These are phyloP conservation scores for Tremellales sp. DNA, from an alignment of 1,284 basidiomycete genomes.

Conservation along the genomic window DNA sequence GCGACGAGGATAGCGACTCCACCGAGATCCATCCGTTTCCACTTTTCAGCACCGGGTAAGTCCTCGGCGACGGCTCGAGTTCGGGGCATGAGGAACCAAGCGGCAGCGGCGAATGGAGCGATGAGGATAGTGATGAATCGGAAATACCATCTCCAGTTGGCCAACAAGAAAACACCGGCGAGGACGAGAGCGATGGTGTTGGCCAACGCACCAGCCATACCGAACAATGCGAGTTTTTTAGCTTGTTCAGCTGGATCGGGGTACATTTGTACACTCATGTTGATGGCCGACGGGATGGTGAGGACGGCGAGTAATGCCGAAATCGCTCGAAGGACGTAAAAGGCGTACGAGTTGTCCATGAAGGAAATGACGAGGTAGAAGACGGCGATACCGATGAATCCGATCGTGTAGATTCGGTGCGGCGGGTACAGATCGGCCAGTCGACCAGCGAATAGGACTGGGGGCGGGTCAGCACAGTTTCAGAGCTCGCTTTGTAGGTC, in stretches of 20 bases:
- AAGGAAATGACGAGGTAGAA: conserved; percentile 45
- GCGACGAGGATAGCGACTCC: conserved; percentile 38
- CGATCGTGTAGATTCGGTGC: conserved; percentile 35
- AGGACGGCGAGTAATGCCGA: conserved; percentile 39
- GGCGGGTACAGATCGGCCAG: conserved; percentile 42
- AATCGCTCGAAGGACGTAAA: conserved; percentile 43
- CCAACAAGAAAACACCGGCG: conserved; percentile 43
- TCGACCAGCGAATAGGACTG: conserved; percentile 38
- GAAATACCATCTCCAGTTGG: conserved; percentile 47
- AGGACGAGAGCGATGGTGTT: conserved; percentile 35
- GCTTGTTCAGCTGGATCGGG: conserved; percentile 37
- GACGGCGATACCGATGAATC: conserved; percentile 39
- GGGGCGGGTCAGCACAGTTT: conserved; percentile 6
- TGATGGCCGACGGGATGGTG: conserved; percentile 43
- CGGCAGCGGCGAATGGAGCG: conserved; percentile 32
- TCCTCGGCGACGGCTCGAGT: conserved; percentile 40
- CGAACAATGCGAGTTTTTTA: conserved; percentile 42
- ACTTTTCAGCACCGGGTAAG: conserved; percentile 35
- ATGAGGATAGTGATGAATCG: conserved; percentile 39
- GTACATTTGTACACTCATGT: conserved; percentile 46
- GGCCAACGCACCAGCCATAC: conserved; percentile 40
- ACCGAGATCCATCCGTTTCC: conserved; percentile 45
- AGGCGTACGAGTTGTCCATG: conserved; percentile 43
- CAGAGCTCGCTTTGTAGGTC: background rate
- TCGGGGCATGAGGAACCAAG: conserved; percentile 38